Percentiles rank a stretch among this genome's conserved stretches.
phyloP scores from a whole-genome alignment of 106 monocot species.

The Phalaenopsis equestris region DNA sequence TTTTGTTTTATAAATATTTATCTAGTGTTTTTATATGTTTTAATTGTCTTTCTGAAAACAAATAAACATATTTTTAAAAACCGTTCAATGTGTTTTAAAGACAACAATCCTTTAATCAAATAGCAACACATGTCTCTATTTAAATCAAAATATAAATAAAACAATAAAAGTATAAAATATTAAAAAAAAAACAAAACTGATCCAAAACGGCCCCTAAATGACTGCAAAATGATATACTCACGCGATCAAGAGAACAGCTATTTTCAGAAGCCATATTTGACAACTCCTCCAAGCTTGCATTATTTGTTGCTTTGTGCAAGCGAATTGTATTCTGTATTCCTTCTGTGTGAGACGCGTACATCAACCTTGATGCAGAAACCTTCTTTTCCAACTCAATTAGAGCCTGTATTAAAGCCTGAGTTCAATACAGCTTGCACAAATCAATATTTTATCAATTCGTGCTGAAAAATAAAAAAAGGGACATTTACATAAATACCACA shows the following conservation, averaged over 20 bases:
- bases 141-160: too few species aligned
- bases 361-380: slow-evolving; percentile 36
- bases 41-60: too few species aligned
- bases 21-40: too few species aligned
- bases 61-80: too few species aligned
- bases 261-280: slow-evolving; percentile 33
- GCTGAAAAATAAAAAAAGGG: not conserved
- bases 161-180: too few species aligned
- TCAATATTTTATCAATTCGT: not conserved
- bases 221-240: slow-evolving; percentile 13
- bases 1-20: too few species aligned
- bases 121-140: too few species aligned
- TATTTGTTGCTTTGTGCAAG: slow-evolving; percentile 58
- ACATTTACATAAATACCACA: too few species aligned
- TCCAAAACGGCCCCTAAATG: too few species aligned
- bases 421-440: not conserved
- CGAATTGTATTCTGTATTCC: slow-evolving; percentile 69
- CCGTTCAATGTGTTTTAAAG: too few species aligned
- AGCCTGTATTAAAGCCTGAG: slow-evolving; percentile 47
- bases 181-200: too few species aligned
- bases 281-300: slow-evolving; percentile 66
- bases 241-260: slow-evolving; percentile 49
- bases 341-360: slow-evolving; percentile 68
- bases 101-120: too few species aligned
- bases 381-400: slow-evolving; percentile 45